Percentiles rank a stretch among this genome's conserved stretches.
phyloP scores from a whole-genome alignment of 441 rosid species.

The Corymbia citriodora region DNA sequence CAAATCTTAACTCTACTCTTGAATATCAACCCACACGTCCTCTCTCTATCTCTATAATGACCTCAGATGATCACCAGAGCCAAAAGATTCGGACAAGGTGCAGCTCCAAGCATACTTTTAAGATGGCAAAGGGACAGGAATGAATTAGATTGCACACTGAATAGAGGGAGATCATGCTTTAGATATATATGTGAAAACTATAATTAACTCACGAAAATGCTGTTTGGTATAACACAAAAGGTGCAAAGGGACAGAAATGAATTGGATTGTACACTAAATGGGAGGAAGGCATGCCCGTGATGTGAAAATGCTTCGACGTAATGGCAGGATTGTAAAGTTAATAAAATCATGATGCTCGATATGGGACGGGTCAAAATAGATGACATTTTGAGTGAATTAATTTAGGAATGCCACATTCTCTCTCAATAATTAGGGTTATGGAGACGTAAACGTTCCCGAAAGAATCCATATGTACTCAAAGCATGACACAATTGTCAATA shows the following conservation, averaged over 20 bases:
- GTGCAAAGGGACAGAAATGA: too few species aligned
- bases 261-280: too few species aligned
- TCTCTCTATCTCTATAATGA: not conserved
- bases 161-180: not conserved
- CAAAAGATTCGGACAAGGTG: not conserved
- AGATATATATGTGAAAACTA: not conserved
- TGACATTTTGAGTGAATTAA: too few species aligned
- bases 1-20: not conserved
- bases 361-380: too few species aligned
- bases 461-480: not conserved
- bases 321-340: too few species aligned
- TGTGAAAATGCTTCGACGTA: too few species aligned
- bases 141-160: not conserved
- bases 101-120: not conserved
- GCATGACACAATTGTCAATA: not conserved
- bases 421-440: not conserved
- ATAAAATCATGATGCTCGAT: too few species aligned
- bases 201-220: not conserved
- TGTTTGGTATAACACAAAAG: not conserved
- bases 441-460: not conserved
- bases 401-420: not conserved
- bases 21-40: not conserved
- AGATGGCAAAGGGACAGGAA: not conserved
- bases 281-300: too few species aligned
- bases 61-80: not conserved